Base-by-base conservation (phyloP, 2,329 filamentous ascomycete species). In the Fusarium longipes region DNA sequence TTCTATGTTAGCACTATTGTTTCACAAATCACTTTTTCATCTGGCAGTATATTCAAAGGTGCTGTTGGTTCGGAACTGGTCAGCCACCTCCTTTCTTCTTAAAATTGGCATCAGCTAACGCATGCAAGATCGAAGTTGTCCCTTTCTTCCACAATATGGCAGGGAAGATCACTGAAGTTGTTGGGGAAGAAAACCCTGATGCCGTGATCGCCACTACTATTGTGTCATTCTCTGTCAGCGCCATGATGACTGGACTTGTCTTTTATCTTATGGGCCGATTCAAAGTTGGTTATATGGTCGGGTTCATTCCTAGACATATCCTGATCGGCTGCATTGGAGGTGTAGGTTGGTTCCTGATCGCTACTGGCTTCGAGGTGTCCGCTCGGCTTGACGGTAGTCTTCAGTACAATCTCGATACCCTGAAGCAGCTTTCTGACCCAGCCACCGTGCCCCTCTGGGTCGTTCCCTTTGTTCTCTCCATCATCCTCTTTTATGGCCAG, bases 91-190 rank as follows among this genome's bases (percentile, higher is more conserved):
- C 27, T n/a, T 30, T 57, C 20, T 22, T 18, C 2, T 17, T 36
- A 12, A 18, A 18, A 38, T 15, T 30, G 17, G 38, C 38, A 8
- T 20, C 20, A 32, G 51, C 57, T 68, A 39, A 65, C 59, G 48
- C 17, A 9, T 47, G 64, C 20, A 65, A 91, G 87, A 99, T 98
- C 70, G 96, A 99, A 80, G 95, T 98, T 2, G 95, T 99, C 1
- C 96, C 95, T 1, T 99, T 99, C 81, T 98, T 99, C 77, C 96
- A 99, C 80, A 97, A 95, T 74, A 99, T 99, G 95, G 94, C 96
- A 1, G 89, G 90, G 66, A 95, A 91, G 29, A 97, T 98, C 75
- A 89, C 96, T 68, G 82, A 84, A 15, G 84, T 86, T 40, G 89
- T 99, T 67, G 93, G 95, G 17, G 87, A 91, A 65, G 89, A 94